Percentiles rank a stretch among this genome's conserved stretches.
Evolutionary conservation across 768 basidiomycete species (phyloP).

Genomic region (Clavulina sp.): DNA sequence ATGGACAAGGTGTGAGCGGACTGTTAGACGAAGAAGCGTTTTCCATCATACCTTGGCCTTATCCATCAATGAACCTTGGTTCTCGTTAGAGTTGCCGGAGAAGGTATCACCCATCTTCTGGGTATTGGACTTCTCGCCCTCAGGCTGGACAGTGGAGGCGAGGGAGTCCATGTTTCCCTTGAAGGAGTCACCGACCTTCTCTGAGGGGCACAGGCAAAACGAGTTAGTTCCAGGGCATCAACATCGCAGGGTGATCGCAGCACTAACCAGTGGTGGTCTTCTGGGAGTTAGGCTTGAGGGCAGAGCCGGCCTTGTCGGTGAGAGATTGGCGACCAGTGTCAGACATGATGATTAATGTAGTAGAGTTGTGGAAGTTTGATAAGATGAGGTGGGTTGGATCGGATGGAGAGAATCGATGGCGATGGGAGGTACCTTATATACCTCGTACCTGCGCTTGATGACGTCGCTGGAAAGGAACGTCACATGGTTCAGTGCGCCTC

Average conservation of each 20-base stretch:
- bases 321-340: slow-evolving; percentile 10
- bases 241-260: not conserved
- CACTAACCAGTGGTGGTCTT: slow-evolving; percentile 10
- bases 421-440: no score
- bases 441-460: no score
- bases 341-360: no score
- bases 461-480: no score
- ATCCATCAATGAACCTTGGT: not conserved
- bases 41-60: not conserved
- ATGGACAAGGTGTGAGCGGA: not conserved
- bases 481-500: no score
- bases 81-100: slow-evolving; percentile 21
- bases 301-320: slow-evolving; percentile 9
- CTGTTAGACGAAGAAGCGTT: not conserved
- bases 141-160: slow-evolving; percentile 13
- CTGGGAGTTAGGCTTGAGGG: slow-evolving; percentile 14
- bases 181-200: slow-evolving; percentile 45
- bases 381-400: no score
- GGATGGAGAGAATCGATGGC: no score
- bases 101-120: slow-evolving; percentile 34
- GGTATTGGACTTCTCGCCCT: slow-evolving; percentile 30
- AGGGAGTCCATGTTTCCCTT: slow-evolving; percentile 11
- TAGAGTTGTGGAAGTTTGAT: no score
- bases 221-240: not conserved
- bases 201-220: slow-evolving; percentile 1